Base-by-base conservation (phyloP, 164 flowering plant genomes). In the Chimonanthus praecox region DNA sequence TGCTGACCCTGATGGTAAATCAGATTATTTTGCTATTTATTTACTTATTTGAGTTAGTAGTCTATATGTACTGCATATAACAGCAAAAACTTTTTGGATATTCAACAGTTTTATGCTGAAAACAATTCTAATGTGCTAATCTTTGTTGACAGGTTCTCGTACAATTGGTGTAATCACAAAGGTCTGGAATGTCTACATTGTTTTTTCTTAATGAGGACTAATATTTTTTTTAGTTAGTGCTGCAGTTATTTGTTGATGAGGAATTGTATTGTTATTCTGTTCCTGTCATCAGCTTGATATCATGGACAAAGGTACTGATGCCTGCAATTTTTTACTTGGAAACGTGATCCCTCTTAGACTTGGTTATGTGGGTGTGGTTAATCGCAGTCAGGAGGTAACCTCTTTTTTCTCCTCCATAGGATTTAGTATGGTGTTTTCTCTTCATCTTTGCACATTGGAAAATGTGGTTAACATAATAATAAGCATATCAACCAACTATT, bases 341-440 rank as follows among this genome's bases (percentile, higher is more conserved):
- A 79, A 82, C 71, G 82, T 82, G 65, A 74, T 82, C 46, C 84
- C 84, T 58, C 82, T 82, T 71, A 73, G 80, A 69, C 84, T 82
- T 73, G 84, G 84, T 60, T 82, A 82, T 66, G 76, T 82, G 46
- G 84, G 84, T 71, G 82, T 82, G 73, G 84, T 82, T 61, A 82
- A 82, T 71, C 84, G 82, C 50, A 77, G 84, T 72, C 84, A 82
- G 71, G 77, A 80, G 82, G 84, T 82, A 72, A 58, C 33, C n/a
- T 18, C 61, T 16, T 73, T 67, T 3, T 13, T 66, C 69, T 4
- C 11, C 49, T 5, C 7, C 8, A 64, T 47, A n/a, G 18, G n/a
- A 33, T 64, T 72, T 67, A 45, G 16, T 20, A 45, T 45, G 46
- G 21, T 10, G 16, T 66, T 66, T 44, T n/a, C 16, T 47, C 51